Evolutionary conservation across 129 eudicot species (phyloP).

Genomic region (Pseudognaphalium luteoalbum): DNA sequence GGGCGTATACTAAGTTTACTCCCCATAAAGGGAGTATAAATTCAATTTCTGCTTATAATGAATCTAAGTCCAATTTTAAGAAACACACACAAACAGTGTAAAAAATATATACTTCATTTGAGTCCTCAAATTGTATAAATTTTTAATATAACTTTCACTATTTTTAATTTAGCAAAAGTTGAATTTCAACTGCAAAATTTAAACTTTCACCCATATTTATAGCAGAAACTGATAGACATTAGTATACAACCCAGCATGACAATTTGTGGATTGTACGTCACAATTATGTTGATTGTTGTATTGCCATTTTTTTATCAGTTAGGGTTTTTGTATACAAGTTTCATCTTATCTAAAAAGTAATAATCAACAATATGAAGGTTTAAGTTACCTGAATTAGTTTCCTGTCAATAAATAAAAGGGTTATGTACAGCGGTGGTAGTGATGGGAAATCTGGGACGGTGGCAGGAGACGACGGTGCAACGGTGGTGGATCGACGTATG

Average conservation of each 20-base stretch:
- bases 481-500: conserved; percentile 13
- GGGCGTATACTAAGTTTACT: neutral
- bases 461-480: conserved; percentile 20
- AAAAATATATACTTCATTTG: too few species aligned
- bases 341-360: neutral
- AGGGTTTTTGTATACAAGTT: conserved; percentile 9
- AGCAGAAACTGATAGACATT: too few species aligned
- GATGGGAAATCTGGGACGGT: conserved; percentile 6
- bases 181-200: neutral
- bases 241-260: too few species aligned
- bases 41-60: neutral
- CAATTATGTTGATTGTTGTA: too few species aligned
- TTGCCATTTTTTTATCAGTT: conserved; percentile 8
- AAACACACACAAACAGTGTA: too few species aligned
- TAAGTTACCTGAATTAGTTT: conserved; percentile 24
- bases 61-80: neutral
- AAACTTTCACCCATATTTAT: neutral
- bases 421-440: conserved; percentile 15
- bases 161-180: neutral
- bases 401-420: conserved; percentile 5
- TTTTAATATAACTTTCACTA: too few species aligned
- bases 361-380: conserved; percentile 2
- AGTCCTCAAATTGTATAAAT: too few species aligned
- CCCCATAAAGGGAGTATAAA: neutral
- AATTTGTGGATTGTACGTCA: too few species aligned